Evolutionary conservation across 116 monocot genomes (phyloP).

Genomic region (Cymodocea nodosa): DNA sequence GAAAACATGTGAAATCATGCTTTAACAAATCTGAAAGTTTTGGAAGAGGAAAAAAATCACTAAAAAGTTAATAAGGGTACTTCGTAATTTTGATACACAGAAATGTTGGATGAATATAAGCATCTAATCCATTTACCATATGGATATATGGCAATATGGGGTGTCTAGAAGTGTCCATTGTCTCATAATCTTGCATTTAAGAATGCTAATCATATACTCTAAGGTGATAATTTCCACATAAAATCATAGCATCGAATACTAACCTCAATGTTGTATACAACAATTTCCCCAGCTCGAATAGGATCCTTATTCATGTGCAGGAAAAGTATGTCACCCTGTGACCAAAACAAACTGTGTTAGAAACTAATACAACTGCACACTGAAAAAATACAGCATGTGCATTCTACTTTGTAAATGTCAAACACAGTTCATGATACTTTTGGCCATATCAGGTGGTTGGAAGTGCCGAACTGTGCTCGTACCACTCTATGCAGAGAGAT

Average conservation of each 20-base stretch:
- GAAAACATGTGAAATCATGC: neutral
- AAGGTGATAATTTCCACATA: no score
- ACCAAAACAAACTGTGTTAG: neutral
- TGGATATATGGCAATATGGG: no score
- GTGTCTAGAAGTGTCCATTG: no score
- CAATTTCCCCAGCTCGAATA: conserved; percentile 65
- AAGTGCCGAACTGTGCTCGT: neutral
- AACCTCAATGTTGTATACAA: conserved; percentile 61
- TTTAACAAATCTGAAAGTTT: neutral
- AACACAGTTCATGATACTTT: neutral
- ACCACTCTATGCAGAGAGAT: no score
- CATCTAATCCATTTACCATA: no score
- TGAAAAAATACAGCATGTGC: neutral
- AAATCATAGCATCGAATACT: neutral
- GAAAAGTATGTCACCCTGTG: conserved; percentile 67
- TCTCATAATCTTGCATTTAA: neutral
- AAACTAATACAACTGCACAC: neutral
- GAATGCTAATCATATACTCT: neutral
- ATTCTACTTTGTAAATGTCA: neutral
- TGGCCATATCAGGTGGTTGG: neutral
- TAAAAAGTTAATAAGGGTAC: no score
- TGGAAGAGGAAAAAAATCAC: neutral
- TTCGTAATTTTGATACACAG: no score
- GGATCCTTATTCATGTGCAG: conserved; percentile 60
- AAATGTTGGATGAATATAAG: no score